Evolutionary conservation across 805 yeast genomes (phyloP).

Genomic region (Zygotorulaspora florentina): DNA sequence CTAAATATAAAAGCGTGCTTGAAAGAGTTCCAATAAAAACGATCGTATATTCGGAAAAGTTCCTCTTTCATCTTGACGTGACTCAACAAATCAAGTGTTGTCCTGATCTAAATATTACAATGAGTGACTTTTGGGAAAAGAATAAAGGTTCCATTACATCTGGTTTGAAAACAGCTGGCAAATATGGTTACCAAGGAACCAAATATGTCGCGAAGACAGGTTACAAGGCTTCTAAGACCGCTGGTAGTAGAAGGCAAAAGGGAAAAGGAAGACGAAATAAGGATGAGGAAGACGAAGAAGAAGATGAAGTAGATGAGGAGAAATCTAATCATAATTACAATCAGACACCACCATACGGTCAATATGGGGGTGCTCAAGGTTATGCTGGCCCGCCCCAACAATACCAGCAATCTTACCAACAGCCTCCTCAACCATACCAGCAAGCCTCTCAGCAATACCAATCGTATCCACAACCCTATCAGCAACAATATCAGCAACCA

Average conservation of each 20-base stretch:
- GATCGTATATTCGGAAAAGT: too few species aligned
- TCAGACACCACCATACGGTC: constrained; percentile 3
- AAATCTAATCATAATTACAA: not conserved
- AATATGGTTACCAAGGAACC: constrained; percentile 38
- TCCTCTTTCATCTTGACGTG: too few species aligned
- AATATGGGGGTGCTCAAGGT: not conserved
- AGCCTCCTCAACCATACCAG: constrained; percentile 6
- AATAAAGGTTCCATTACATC: constrained; percentile 39
- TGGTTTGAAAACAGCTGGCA: constrained; percentile 37
- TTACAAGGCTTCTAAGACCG: constrained; percentile 38
- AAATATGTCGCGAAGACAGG: constrained; percentile 41
- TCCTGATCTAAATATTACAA: constrained; percentile 6
- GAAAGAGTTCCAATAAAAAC: too few species aligned
- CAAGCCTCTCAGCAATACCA: constrained; percentile 1
- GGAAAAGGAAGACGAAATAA: constrained; percentile 8
- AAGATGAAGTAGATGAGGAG: constrained; percentile 17
- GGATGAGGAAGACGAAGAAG: constrained; percentile 6
- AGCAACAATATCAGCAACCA: constrained; percentile 8
- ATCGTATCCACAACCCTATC: constrained; percentile 12
- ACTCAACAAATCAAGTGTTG: too few species aligned
- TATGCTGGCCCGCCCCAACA: constrained; percentile 4
- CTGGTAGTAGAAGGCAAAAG: constrained; percentile 22
- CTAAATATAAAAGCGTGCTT: too few species aligned
- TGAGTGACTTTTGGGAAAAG: constrained; percentile 40
- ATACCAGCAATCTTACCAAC: constrained; percentile 7